These are phyloP conservation scores for Phylloporus sp. DNA, from an alignment of 768 basidiomycete species.

Conservation along the genomic window DNA sequence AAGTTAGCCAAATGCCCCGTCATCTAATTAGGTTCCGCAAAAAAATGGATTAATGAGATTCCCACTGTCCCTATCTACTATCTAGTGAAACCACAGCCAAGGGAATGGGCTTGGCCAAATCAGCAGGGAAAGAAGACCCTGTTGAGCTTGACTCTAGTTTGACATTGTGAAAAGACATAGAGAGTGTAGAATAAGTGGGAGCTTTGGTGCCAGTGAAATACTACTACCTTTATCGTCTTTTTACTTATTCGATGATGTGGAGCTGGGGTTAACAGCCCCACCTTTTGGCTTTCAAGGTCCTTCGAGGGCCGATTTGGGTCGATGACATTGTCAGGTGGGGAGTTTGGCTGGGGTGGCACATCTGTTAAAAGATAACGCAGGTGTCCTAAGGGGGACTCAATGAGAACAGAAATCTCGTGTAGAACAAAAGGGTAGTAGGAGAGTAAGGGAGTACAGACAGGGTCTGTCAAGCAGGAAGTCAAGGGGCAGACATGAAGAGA, in stretches of 20 bases:
- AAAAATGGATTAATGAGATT: background rate
- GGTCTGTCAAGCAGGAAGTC: no score
- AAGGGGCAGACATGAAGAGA: no score
- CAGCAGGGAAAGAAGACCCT: constrained; percentile 76
- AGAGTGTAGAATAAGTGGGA: background rate
- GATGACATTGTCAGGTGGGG: constrained; percentile 78
- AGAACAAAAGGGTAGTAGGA: constrained; percentile 38
- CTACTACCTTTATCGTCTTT: constrained; percentile 77
- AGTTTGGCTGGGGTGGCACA: constrained; percentile 80
- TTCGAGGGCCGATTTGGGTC: constrained; percentile 55
- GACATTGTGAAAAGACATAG: constrained; percentile 42
- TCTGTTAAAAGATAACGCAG: constrained; percentile 78
- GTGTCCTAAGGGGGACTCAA: constrained; percentile 77
- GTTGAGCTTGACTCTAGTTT: constrained; percentile 85
- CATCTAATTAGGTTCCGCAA: background rate
- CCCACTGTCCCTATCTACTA: background rate
- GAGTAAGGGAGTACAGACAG: background rate
- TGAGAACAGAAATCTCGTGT: constrained; percentile 77
- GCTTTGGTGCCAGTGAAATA: constrained; percentile 54
- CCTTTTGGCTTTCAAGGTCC: constrained; percentile 36
- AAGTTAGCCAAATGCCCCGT: constrained; percentile 76
- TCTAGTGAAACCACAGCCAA: constrained; percentile 42
- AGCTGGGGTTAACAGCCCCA: constrained; percentile 60
- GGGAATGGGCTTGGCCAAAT: constrained; percentile 29
- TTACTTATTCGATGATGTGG: constrained; percentile 76